Conservation (phyloP, 345 rosid species). For the Salix viminalis region DNA sequence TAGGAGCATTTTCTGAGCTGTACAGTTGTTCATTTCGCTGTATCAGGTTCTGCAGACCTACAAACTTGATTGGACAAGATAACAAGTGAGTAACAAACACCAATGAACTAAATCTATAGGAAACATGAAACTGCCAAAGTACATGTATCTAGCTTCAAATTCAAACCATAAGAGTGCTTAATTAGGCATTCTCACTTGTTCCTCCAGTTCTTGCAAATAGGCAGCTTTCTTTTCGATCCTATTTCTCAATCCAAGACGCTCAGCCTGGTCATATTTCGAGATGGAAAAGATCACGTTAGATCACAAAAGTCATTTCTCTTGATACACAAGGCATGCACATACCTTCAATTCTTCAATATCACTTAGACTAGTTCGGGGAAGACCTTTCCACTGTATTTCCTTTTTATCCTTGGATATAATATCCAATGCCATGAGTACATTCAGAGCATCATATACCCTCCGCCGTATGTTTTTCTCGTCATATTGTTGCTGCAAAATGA, state of each 20-base stretch:
- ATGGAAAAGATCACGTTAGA: conserved; percentile 17
- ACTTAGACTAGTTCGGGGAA: conserved; percentile 85
- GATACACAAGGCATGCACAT: conserved; percentile 8
- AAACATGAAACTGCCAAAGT: background rate
- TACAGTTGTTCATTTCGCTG: conserved; percentile 76
- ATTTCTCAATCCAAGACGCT: conserved; percentile 64
- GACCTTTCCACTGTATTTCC: conserved; percentile 98
- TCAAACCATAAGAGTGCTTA: conserved; percentile 9
- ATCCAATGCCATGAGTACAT: conserved; percentile 99
- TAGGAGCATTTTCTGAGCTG: conserved; percentile 75
- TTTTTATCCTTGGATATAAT: conserved; percentile 96
- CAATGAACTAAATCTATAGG: conserved; percentile 10
- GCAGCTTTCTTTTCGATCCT: conserved; percentile 87
- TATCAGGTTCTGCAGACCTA: conserved; percentile 86
- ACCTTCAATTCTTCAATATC: conserved; percentile 98
- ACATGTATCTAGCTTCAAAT: conserved; percentile 8
- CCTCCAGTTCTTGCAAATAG: conserved; percentile 86
- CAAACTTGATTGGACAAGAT: conserved; percentile 41
- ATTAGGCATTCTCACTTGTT: conserved; percentile 60
- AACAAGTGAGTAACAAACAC: conserved; percentile 13
- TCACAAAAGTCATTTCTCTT: conserved; percentile 15
- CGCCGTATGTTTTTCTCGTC: conserved; percentile 98
- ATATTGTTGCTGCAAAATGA: conserved; percentile 71
- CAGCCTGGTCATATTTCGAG: conserved; percentile 40
- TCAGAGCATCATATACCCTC: conserved; percentile 97